Base-by-base conservation (phyloP, 2,329 filamentous ascomycete species). In the Aspergillus hortae region DNA sequence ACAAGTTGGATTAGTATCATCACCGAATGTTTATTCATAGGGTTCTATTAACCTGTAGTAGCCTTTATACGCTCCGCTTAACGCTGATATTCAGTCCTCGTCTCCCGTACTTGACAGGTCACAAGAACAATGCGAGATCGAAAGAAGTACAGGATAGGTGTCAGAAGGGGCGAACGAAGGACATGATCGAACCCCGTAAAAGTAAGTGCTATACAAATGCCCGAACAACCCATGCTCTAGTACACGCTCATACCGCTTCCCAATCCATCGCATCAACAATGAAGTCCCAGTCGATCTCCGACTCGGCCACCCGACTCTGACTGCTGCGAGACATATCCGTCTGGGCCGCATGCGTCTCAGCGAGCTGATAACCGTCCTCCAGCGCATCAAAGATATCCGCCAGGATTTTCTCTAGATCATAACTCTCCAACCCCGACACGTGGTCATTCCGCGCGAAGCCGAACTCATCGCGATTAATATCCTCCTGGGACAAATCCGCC, bases 351-450 rank as follows among this genome's bases (percentile, higher is more conserved):
- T 76, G 73, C n/a, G 62, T 59, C 19, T 74, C 70, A 0, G 84
- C 82, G 1, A 85, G 64, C 0, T 65, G 53, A 54, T 81, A 85
- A 0, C 80, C 85, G 25, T 74, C 69, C 46, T 86, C 84, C 46
- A 88, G 74, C 0, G 84, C 86, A 0, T 57, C 60, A 47, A 89
- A 75, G 9, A 89, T 77, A 6, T 72, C 71, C 4, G 70, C 67
- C 2, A 89, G 71, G 55, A 89, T 87, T 49, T 72, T 73, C 21
- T 81, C 77, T 10, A 89, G 71, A 49, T 87, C 80, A 58, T 88
- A 84, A 56, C 82, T 80, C 52, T 79, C 77, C 2, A 89, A 70
- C 19, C 77, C 75, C 12, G 69, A 64, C 19, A 57, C 21, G 11
- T 44, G 48, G 6, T 52, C 53, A 15, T 46, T 46, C 63, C 67